These are phyloP conservation scores for Penicillium samsonianum DNA, from an alignment of 495 filamentous ascomycete species.

Conservation along the genomic window DNA sequence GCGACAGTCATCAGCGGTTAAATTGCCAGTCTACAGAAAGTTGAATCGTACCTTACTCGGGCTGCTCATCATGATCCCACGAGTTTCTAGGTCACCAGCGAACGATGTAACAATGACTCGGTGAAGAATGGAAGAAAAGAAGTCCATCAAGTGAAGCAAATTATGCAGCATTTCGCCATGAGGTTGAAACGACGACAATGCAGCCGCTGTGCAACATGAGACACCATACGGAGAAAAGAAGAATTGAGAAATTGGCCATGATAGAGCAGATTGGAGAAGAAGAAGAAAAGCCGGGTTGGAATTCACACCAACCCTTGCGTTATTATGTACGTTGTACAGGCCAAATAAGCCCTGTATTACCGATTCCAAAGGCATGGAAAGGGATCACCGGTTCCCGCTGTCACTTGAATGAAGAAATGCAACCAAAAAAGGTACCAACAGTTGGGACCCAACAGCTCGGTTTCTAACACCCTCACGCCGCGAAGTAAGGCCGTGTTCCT, in stretches of 20 bases:
- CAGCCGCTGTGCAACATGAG: not conserved
- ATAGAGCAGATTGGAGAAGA: not conserved
- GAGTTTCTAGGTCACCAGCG: not conserved
- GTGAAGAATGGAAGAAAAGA: not conserved
- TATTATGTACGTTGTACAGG: conserved; percentile 4
- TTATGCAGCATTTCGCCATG: not conserved
- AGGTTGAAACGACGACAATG: not conserved
- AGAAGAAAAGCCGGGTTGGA: conserved; percentile 2
- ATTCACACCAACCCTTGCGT: conserved; percentile 17
- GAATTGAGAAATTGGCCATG: not conserved
- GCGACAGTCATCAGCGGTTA: conserved; percentile 17
- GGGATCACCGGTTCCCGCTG: conserved; percentile 30
- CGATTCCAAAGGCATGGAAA: conserved; percentile 19
- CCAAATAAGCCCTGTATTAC: conserved; percentile 24
- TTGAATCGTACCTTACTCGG: not conserved
- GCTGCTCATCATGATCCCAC: not conserved
- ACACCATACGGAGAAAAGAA: conserved; percentile 2
- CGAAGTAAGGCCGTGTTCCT: conserved; percentile 12
- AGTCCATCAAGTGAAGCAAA: not conserved
- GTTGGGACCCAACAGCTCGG: conserved; percentile 11
- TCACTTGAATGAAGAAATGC: conserved; percentile 20
- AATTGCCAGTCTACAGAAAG: conserved; percentile 21
- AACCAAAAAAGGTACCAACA: not conserved
- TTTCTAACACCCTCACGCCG: conserved; percentile 12
- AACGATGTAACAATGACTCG: conserved; percentile 15